Evolutionary conservation across 2,329 filamentous ascomycete species (phyloP).

Genomic region (Dothideomycetidae sp.): DNA sequence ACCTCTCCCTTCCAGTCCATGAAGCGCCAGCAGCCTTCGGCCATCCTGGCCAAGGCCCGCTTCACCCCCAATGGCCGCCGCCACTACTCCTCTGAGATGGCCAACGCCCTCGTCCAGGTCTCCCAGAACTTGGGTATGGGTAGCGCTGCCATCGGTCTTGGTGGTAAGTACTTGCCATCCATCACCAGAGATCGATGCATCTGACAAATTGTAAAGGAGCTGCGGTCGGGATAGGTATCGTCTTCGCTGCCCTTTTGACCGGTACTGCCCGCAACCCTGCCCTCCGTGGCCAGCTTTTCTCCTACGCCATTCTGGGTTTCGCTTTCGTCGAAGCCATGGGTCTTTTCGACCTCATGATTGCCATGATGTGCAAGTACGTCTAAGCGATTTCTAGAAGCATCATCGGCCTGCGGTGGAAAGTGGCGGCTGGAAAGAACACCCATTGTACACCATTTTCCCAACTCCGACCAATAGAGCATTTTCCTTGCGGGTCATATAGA

Average conservation of each 20-base stretch:
- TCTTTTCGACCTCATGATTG: constrained; percentile 84
- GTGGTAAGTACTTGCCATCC: constrained; percentile 18
- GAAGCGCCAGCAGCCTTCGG: constrained; percentile 52
- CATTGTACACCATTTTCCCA: neutral
- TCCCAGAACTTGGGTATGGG: constrained; percentile 86
- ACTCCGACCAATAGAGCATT: neutral
- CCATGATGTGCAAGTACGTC: constrained; percentile 67
- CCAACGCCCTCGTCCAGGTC: constrained; percentile 76
- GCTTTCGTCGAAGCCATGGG: constrained; percentile 87
- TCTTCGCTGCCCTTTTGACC: constrained; percentile 80
- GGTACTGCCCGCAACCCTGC: constrained; percentile 88
- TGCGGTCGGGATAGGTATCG: constrained; percentile 90
- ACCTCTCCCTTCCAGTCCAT: constrained; percentile 54
- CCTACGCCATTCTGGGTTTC: constrained; percentile 89
- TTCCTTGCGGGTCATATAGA: neutral
- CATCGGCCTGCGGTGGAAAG: neutral
- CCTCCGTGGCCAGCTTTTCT: constrained; percentile 90
- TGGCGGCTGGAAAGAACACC: neutral
- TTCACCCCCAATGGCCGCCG: constrained; percentile 36
- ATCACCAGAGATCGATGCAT: too few species aligned
- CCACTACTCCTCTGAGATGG: constrained; percentile 78
- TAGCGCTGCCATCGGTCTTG: constrained; percentile 75
- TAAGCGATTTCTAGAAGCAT: constrained; percentile 15
- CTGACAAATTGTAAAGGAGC: too few species aligned
- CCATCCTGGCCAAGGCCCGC: constrained; percentile 40